Evolutionary conservation across 345 rosid genomes (phyloP).

Genomic region (Ceriops zippeliana): DNA sequence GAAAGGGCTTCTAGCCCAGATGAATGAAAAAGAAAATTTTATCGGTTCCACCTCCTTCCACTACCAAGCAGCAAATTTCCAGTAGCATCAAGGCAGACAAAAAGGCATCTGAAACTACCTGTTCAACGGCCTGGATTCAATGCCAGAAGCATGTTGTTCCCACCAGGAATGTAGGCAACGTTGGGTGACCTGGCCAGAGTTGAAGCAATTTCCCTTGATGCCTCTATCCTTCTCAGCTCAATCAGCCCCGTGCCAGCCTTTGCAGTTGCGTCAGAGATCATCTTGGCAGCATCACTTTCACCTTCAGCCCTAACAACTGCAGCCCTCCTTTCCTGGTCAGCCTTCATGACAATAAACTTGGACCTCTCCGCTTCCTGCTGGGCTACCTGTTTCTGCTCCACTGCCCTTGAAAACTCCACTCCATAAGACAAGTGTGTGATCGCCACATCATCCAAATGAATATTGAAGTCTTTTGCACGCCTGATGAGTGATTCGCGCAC

Average conservation of each 20-base stretch:
- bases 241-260: conserved; percentile 83
- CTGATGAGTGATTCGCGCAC: conserved; percentile 63
- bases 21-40: no score
- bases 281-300: conserved; percentile 92
- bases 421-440: conserved; percentile 95
- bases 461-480: conserved; percentile 89
- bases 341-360: conserved; percentile 87
- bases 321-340: conserved; percentile 99
- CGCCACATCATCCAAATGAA: conserved; percentile 85
- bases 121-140: conserved; percentile 47
- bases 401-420: conserved; percentile 86
- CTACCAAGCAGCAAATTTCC: background rate
- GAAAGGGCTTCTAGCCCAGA: no score
- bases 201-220: conserved; percentile 84
- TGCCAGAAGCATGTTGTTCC: conserved; percentile 73
- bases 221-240: conserved; percentile 97
- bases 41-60: background rate
- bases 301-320: conserved; percentile 95
- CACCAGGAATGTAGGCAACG: conserved; percentile 86
- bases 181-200: conserved; percentile 88
- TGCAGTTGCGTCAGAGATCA: conserved; percentile 83
- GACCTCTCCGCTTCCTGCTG: conserved; percentile 99
- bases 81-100: background rate
- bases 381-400: conserved; percentile 97
- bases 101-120: conserved; percentile 14